These are phyloP conservation scores for Candida golubevii DNA, from an alignment of 805 yeast genomes.

Conservation along the genomic window DNA sequence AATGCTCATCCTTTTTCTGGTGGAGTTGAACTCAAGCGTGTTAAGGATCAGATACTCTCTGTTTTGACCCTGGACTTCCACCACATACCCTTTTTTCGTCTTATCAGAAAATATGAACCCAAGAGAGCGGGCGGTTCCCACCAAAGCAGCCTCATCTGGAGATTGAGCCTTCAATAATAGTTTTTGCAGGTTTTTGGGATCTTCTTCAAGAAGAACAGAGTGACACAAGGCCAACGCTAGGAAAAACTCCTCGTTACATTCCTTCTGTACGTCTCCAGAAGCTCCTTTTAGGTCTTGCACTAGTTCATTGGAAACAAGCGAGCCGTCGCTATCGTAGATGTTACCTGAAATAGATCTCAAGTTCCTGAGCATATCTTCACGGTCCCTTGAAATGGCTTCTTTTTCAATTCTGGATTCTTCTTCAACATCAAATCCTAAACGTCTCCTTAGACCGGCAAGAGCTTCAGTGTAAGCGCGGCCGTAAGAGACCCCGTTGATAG, in stretches of 20 bases:
- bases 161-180: slow-evolving; percentile 68
- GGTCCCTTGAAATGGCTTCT: slow-evolving; percentile 53
- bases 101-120: slow-evolving; percentile 65
- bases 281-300: slow-evolving; percentile 57
- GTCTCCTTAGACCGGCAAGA: slow-evolving; percentile 62
- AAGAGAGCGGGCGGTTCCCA: slow-evolving; percentile 73
- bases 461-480: slow-evolving; percentile 80
- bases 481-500: slow-evolving; percentile 61
- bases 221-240: slow-evolving; percentile 73
- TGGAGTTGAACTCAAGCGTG: slow-evolving; percentile 73
- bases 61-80: slow-evolving; percentile 64
- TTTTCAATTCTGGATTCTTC: slow-evolving; percentile 45
- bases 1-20: slow-evolving; percentile 86
- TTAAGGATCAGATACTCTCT: slow-evolving; percentile 71
- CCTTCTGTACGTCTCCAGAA: slow-evolving; percentile 47
- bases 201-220: slow-evolving; percentile 67
- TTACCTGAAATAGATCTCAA: slow-evolving; percentile 17
- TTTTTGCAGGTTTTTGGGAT: slow-evolving; percentile 54
- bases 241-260: slow-evolving; percentile 70
- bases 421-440: slow-evolving; percentile 59
- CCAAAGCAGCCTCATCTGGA: slow-evolving; percentile 85
- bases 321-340: slow-evolving; percentile 53
- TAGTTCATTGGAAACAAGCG: slow-evolving; percentile 65
- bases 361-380: slow-evolving; percentile 49
- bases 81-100: slow-evolving; percentile 63